Evolutionary conservation across 2,329 filamentous ascomycete genomes (phyloP).

Genomic region (Xylaria arbuscula): DNA sequence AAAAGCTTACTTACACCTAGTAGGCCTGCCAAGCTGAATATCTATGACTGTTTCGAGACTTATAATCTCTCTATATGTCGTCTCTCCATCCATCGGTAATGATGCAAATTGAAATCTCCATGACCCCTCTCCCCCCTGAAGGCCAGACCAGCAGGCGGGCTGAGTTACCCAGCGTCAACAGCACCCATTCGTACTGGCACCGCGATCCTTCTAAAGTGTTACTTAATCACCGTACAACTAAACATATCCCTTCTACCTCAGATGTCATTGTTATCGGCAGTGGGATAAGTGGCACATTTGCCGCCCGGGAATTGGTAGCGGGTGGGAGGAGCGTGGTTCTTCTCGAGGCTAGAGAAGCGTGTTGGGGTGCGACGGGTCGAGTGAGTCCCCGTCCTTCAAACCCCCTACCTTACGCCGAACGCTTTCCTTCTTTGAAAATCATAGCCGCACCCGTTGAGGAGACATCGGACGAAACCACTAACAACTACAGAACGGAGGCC

Average conservation of each 20-base stretch:
- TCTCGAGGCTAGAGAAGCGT: conserved; percentile 82
- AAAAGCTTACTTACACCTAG: neutral
- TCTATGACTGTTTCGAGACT: neutral
- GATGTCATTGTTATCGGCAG: conserved; percentile 80
- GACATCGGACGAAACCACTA: neutral
- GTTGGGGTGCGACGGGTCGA: conserved; percentile 85
- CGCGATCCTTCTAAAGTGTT: conserved; percentile 72
- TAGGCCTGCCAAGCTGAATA: neutral
- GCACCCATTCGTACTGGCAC: conserved; percentile 80
- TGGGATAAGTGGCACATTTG: conserved; percentile 80
- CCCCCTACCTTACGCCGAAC: neutral
- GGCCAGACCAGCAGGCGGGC: conserved; percentile 45
- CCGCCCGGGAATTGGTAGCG: conserved; percentile 70
- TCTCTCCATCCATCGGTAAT: neutral
- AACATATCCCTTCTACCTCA: conserved; percentile 68
- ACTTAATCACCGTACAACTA: conserved; percentile 74
- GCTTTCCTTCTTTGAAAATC: neutral
- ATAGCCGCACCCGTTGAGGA: neutral
- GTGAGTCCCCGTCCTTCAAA: conserved; percentile 58
- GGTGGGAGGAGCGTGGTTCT: conserved; percentile 70
- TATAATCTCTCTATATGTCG: neutral
- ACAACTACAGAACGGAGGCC: conserved; percentile 69
- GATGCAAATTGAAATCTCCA: conserved; percentile 10
- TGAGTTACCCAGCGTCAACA: conserved; percentile 69
- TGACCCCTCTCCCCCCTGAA: conserved; percentile 8